Base-by-base conservation (phyloP, 106 monocot genomes). In the Dactylorhiza incarnata region DNA sequence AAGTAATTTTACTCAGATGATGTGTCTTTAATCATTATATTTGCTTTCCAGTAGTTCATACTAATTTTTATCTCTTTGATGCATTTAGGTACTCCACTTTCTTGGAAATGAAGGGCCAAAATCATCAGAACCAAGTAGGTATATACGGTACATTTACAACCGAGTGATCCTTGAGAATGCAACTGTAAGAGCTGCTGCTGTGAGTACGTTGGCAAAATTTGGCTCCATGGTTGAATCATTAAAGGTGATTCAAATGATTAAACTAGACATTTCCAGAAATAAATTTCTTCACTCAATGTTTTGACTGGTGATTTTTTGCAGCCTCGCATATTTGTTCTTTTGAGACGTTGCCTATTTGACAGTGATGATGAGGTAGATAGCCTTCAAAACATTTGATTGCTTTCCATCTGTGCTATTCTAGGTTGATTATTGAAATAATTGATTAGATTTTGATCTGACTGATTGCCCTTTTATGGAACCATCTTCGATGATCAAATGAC, bases 131-230 rank as follows among this genome's bases (percentile, higher is more conserved):
- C 99, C 99, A 4, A 92, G 94, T 72, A 99, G 92, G 81, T 99
- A 90, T 75, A 99, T 99, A 44, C 82, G 99, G 12, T 99, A 94
- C 76, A 94, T 99, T 48, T 99, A 99, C 72, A 99, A 99, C 53
- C 94, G 99, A 25, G 94, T 99, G 7, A 92, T 99, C 50, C 91
- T 99, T 74, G 99, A 99, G 81, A 99, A 99, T 90, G 91, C 99
- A 25, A 94, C 99, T 26, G 89, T 99, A 51, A 81, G 99, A 73
- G 99, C 99, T 76, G 73, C 83, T 90, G 99, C 99, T 61, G 99
- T 99, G 24, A 99, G 99, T 79, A 92, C 99, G 19, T 78, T 99
- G 86, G 94, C 99, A 68, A 99, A 99, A 52, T 99, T 99, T 81
- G 99, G 94, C 45, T 89, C 94, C 1, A 48, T 91, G 88, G 94